Percentiles rank a stretch among this genome's conserved stretches.
These are phyloP conservation scores for Pistacia integerrima DNA, from an alignment of 345 rosid genomes.

Conservation along the genomic window DNA sequence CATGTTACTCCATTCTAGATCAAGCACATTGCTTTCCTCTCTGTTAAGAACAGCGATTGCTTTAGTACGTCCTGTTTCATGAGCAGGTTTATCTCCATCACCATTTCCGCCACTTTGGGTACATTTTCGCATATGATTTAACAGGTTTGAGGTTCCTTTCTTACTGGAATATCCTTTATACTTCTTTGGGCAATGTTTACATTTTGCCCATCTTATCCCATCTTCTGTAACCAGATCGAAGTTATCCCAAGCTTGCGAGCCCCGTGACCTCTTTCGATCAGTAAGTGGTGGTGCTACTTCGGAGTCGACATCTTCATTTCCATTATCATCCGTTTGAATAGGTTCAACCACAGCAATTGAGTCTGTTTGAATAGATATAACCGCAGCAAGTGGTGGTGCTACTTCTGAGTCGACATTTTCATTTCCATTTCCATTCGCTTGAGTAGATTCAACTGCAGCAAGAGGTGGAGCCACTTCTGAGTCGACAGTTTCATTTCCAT, in stretches of 20 bases:
- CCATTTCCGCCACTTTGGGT: neutral
- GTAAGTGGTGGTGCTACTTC: neutral
- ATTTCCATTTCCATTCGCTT: too few relatives aligned
- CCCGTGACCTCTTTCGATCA: neutral
- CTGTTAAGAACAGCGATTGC: neutral
- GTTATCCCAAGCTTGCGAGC: neutral
- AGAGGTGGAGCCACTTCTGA: too few relatives aligned
- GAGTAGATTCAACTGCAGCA: too few relatives aligned
- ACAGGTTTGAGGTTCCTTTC: slow-evolving; percentile 5
- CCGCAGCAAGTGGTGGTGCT: neutral
- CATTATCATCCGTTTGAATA: too few relatives aligned
- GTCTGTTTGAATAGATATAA: too few relatives aligned
- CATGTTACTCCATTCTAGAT: neutral
- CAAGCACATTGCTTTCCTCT: neutral
- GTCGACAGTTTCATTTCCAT: too few relatives aligned
- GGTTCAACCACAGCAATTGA: too few relatives aligned
- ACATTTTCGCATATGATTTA: neutral
- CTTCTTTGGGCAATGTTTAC: neutral
- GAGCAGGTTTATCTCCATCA: neutral
- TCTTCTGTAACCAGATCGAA: neutral
- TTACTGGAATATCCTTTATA: neutral
- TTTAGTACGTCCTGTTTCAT: neutral
- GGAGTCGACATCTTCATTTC: too few relatives aligned
- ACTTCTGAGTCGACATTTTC: neutral
- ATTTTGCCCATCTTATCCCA: slow-evolving; percentile 3